phyloP scores from a whole-genome alignment of 768 basidiomycete species.

The Asterophora parasitica region DNA sequence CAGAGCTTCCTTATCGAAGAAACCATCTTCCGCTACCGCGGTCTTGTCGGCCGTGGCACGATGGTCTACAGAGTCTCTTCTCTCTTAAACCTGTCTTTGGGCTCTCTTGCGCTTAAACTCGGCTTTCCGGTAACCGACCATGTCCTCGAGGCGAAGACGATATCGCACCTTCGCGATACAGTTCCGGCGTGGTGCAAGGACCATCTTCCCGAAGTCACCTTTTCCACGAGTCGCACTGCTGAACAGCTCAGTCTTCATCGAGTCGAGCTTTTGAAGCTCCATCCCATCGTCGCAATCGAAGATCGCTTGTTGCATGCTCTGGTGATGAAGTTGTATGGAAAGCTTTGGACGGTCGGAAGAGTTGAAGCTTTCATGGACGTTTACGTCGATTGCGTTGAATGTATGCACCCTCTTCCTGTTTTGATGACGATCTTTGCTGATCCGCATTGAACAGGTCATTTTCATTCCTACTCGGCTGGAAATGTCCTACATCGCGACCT shows the following conservation, averaged over 20 bases:
- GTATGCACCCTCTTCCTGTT: slow-evolving; percentile 15
- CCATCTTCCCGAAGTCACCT: slow-evolving; percentile 15
- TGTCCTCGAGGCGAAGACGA: slow-evolving; percentile 7
- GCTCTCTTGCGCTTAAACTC: slow-evolving; percentile 11
- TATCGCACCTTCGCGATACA: slow-evolving; percentile 5
- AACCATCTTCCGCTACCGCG: slow-evolving; percentile 12
- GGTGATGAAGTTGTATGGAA: slow-evolving; percentile 16
- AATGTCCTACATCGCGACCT: slow-evolving; percentile 27
- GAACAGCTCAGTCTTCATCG: slow-evolving; percentile 4
- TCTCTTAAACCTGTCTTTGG: background rate
- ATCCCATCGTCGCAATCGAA: background rate
- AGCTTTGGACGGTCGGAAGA: slow-evolving; percentile 18
- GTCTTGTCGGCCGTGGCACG: slow-evolving; percentile 18
- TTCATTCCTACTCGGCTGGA: slow-evolving; percentile 16
- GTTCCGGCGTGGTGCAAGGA: slow-evolving; percentile 9
- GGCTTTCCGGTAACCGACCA: slow-evolving; percentile 13
- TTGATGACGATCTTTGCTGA: background rate
- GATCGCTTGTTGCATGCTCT: slow-evolving; percentile 4
- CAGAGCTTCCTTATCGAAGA: background rate
- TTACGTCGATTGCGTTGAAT: slow-evolving; percentile 27
- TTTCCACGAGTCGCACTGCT: slow-evolving; percentile 3
- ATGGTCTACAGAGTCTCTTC: slow-evolving; percentile 12
- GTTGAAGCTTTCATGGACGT: slow-evolving; percentile 23
- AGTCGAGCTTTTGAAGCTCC: slow-evolving; percentile 4
- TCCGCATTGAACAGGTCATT: slow-evolving; percentile 17